These are phyloP conservation scores for Rhizopus stolonifer DNA, from an alignment of 371 early-diverging fungal species.

Conservation along the genomic window DNA sequence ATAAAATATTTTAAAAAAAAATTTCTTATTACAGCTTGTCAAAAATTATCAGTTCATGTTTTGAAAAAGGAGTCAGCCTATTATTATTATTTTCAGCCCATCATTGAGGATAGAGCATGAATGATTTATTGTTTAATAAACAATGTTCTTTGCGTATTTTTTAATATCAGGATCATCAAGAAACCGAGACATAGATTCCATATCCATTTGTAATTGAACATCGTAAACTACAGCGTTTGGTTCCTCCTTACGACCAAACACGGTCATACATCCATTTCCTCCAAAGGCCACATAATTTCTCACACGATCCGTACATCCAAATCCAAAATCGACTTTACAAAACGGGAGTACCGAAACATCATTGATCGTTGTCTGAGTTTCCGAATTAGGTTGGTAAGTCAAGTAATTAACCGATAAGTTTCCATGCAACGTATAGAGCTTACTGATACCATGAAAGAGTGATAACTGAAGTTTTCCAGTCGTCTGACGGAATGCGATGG, in stretches of 20 bases:
- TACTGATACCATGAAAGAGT: constrained; percentile 39
- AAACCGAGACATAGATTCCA: constrained; percentile 33
- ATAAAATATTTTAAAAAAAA: no score
- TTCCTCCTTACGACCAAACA: constrained; percentile 33
- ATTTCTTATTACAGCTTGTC: no score
- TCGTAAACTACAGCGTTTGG: constrained; percentile 31
- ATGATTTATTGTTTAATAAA: constrained; percentile 19
- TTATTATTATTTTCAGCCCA: no score
- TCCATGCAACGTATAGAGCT: constrained; percentile 37
- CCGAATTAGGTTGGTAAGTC: constrained; percentile 35
- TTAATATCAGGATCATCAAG: constrained; percentile 35
- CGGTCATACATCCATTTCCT: constrained; percentile 39
- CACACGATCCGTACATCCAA: constrained; percentile 35
- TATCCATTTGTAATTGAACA: constrained; percentile 45
- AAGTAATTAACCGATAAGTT: constrained; percentile 45
- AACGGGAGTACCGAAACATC: constrained; percentile 37
- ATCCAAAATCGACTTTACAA: constrained; percentile 39
- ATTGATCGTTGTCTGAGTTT: constrained; percentile 27
- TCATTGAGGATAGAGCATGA: not conserved
- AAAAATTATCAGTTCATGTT: no score
- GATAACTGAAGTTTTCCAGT: constrained; percentile 13
- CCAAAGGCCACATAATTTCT: constrained; percentile 42
- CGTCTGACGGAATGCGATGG: constrained; percentile 23
- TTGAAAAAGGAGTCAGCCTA: no score
- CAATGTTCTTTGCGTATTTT: constrained; percentile 31